Percentiles rank a stretch among this genome's conserved stretches.
Evolutionary conservation across 192 early-diverging fungal genomes (phyloP).

Genomic region (Podila minutissima): DNA sequence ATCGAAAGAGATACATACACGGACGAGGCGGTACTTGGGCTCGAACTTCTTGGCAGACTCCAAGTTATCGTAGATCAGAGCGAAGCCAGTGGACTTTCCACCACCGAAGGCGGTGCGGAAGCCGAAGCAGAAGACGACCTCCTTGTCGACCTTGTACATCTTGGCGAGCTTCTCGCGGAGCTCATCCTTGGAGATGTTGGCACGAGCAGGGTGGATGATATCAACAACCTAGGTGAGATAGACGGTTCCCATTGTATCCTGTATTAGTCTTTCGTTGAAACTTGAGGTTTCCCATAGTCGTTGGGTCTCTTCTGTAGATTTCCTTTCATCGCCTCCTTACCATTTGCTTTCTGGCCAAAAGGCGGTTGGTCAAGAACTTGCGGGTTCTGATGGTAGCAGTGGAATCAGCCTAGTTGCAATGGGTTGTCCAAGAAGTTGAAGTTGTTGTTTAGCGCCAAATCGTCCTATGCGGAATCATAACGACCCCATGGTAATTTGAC

Average conservation of each 20-base stretch:
- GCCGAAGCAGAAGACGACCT: conserved; percentile 92
- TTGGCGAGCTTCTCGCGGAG: conserved; percentile 93
- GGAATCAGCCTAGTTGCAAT: conserved; percentile 53
- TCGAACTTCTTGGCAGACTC: conserved; percentile 98
- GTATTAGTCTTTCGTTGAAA: conserved; percentile 81
- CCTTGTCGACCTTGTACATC: conserved; percentile 94
- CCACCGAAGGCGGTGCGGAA: conserved; percentile 98
- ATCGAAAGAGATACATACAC: conserved; percentile 59
- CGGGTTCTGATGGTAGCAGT: conserved; percentile 96
- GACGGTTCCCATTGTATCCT: conserved; percentile 30
- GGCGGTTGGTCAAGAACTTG: conserved; percentile 99
- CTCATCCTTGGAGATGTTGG: conserved; percentile 94
- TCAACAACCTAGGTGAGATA: conserved; percentile 74
- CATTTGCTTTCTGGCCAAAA: conserved; percentile 98
- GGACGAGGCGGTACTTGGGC: conserved; percentile 95
- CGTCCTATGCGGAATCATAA: no score
- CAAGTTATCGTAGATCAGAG: conserved; percentile 95
- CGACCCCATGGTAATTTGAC: no score
- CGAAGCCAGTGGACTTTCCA: conserved; percentile 96
- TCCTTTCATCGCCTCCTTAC: conserved; percentile 51
- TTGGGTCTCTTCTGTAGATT: conserved; percentile 71
- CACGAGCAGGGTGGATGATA: conserved; percentile 92
- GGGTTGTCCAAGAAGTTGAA: background rate
- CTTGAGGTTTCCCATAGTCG: conserved; percentile 61
- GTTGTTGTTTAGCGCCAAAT: no score